Conservation (phyloP, 1,284 basidiomycete species). For the Cutaneotrichosporon cyanovorans region DNA sequence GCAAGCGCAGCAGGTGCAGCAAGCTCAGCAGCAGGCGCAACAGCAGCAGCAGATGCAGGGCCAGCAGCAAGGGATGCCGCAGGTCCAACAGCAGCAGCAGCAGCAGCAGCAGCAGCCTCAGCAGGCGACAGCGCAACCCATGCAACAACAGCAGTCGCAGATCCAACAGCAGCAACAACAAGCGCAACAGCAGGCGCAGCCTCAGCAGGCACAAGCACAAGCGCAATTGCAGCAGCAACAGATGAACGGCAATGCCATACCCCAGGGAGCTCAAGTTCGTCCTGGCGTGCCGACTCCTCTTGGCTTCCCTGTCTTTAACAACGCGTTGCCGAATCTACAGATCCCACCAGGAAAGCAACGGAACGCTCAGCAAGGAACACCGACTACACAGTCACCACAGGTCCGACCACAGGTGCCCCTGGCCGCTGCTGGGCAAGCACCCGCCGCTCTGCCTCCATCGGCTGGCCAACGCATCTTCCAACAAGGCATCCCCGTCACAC, state of each 20-base stretch:
- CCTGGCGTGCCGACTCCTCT: background rate
- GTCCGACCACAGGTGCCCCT: constrained; percentile 12
- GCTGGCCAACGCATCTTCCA: constrained; percentile 26
- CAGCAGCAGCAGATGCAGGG: constrained; percentile 4
- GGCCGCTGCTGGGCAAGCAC: constrained; percentile 5
- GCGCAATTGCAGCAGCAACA: constrained; percentile 3
- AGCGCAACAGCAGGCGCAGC: background rate
- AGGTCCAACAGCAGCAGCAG: background rate
- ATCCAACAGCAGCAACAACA: background rate
- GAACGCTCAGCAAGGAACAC: constrained; percentile 7
- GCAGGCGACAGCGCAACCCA: background rate
- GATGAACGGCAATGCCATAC: no score
- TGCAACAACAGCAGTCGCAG: background rate
- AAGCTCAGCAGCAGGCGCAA: constrained; percentile 1
- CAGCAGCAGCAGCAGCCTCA: constrained; percentile 5
- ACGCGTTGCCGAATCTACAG: constrained; percentile 25
- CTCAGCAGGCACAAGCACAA: background rate
- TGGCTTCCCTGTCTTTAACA: constrained; percentile 15
- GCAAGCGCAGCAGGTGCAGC: constrained; percentile 1
- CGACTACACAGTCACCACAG: constrained; percentile 18
- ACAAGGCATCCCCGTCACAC: constrained; percentile 29
- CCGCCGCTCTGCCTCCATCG: background rate
- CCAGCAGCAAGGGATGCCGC: constrained; percentile 8
- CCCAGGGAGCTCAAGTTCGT: no score
- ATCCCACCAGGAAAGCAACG: constrained; percentile 34